Evolutionary conservation across 2,329 filamentous ascomycete genomes (phyloP), one percentile per base, ranked within the genome.

Genomic region (Cytospora paraplurivora): DNA sequence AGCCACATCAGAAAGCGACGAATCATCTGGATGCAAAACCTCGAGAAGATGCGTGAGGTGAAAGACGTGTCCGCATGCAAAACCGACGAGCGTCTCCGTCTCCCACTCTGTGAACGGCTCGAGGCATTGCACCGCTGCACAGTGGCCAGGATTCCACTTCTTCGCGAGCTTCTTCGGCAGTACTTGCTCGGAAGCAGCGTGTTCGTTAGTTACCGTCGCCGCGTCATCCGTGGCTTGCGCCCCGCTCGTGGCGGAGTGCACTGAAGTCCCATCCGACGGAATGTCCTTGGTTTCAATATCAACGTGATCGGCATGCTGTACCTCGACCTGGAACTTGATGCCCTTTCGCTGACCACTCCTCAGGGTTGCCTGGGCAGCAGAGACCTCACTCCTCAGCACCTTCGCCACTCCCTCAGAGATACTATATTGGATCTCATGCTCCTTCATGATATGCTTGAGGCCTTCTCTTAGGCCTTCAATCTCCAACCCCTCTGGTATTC

Each of bases 341-440:
- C 90, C 95, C 68, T 88, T 90, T 57, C 89, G 87, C 73, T 96
- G 91, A 0, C 94, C 93, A 15, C 82, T 86, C 0, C 94, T 86
- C 21, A 98, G 80, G 4, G 87, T 88, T 57, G 89, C 89, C 84
- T 98, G 96, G 0, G 91, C 92, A 5, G 85, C 82, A 0, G 89
- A 88, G 0, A 99, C 94, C 76, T 99, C 95, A 63, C 93, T 92
- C 57, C 90, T 83, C 50, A 98, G 80, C 0, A 98, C 93, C 61
- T 87, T 86, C 0, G 95, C 93, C 4, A 96, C 95, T 1, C 95
- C 95, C 51, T 90, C 88, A 68, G 90, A 94, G 72, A 99, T 97
- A 70, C 90, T 95, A 73, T 91, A 88, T 77, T 98, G 95, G 52
- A 99, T 91, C 72, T 98, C 95, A 73, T 97, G 93, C 76, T 99